Percentiles rank a stretch among this genome's conserved stretches.
These are phyloP conservation scores for Phytophthora pistaciae DNA, from an alignment of 352 stramenopile genomes.

Conservation along the genomic window DNA sequence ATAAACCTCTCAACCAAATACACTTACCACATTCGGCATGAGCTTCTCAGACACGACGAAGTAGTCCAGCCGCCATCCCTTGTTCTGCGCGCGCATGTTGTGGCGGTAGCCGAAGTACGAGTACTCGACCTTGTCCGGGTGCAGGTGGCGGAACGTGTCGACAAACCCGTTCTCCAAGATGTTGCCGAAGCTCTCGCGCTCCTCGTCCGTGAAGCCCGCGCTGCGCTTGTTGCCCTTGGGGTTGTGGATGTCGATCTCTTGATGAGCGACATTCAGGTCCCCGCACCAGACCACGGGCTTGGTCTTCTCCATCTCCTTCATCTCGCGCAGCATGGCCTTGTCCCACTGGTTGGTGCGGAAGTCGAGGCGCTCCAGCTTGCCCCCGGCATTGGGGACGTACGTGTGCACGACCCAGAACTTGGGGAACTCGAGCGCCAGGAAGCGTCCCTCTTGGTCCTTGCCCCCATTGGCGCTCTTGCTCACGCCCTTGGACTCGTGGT, in stretches of 20 bases:
- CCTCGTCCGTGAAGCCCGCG: constrained; percentile 81
- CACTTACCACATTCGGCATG: constrained; percentile 67
- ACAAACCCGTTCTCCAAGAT: constrained; percentile 77
- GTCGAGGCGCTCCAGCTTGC: constrained; percentile 75
- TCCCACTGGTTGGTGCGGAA: constrained; percentile 86
- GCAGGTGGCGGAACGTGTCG: constrained; percentile 74
- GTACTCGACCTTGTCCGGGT: constrained; percentile 74
- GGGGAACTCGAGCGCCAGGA: constrained; percentile 79
- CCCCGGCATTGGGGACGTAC: constrained; percentile 82
- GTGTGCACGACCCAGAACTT: constrained; percentile 89
- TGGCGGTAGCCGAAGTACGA: constrained; percentile 89
- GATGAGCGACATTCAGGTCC: constrained; percentile 87
- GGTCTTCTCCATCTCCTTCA: constrained; percentile 73
- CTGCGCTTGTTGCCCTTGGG: constrained; percentile 84
- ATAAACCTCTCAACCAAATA: constrained; percentile 1
- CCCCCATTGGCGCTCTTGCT: constrained; percentile 32
- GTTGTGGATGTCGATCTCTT: constrained; percentile 92
- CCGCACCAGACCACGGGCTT: constrained; percentile 90
- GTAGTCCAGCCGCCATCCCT: constrained; percentile 90
- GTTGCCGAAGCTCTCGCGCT: constrained; percentile 76
- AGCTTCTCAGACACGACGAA: constrained; percentile 79
- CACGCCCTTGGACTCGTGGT: constrained; percentile 42
- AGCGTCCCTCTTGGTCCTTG: constrained; percentile 81
- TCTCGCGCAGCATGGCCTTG: constrained; percentile 69
- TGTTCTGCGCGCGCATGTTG: constrained; percentile 83